These are phyloP conservation scores for Sapria himalayana DNA, from an alignment of 345 rosid genomes.

Conservation along the genomic window DNA sequence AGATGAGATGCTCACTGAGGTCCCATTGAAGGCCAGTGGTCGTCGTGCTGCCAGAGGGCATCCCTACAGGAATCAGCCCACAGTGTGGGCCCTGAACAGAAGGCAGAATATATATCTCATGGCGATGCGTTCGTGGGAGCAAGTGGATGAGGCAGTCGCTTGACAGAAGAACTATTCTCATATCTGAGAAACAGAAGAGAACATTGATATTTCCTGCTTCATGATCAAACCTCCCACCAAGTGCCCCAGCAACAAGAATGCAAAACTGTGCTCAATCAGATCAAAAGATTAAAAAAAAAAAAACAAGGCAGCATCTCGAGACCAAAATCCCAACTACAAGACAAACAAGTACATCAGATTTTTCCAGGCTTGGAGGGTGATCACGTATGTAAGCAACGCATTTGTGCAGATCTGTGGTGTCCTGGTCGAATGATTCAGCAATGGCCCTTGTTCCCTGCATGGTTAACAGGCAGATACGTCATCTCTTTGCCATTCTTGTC, in stretches of 20 bases:
- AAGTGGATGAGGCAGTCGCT: constrained; percentile 67
- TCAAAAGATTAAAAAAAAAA: constrained; percentile 4
- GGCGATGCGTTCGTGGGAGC: constrained; percentile 45
- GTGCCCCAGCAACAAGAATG: constrained; percentile 84
- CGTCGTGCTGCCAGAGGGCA: constrained; percentile 45
- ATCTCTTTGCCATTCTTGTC: constrained; percentile 3
- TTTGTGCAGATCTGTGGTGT: constrained; percentile 87
- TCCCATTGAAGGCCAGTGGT: constrained; percentile 86
- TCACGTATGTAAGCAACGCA: constrained; percentile 36
- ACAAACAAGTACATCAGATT: constrained; percentile 19
- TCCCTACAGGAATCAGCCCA: constrained; percentile 73
- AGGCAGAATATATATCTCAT: constrained; percentile 39
- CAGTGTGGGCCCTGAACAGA: constrained; percentile 73
- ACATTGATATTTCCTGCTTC: constrained; percentile 83
- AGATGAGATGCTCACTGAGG: constrained; percentile 38
- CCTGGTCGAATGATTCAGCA: constrained; percentile 81
- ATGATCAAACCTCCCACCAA: constrained; percentile 94
- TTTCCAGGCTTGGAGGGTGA: constrained; percentile 23
- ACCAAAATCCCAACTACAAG: neutral
- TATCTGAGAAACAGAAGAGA: constrained; percentile 31
- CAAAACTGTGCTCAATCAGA: constrained; percentile 27
- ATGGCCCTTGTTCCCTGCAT: constrained; percentile 62
- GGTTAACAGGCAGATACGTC: constrained; percentile 7
- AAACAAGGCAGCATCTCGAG: neutral
- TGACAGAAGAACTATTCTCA: constrained; percentile 41